Percentiles rank a stretch among this genome's conserved stretches.
Evolutionary conservation across 2,329 filamentous ascomycete species (phyloP).

Genomic region (Microdochium paspali): DNA sequence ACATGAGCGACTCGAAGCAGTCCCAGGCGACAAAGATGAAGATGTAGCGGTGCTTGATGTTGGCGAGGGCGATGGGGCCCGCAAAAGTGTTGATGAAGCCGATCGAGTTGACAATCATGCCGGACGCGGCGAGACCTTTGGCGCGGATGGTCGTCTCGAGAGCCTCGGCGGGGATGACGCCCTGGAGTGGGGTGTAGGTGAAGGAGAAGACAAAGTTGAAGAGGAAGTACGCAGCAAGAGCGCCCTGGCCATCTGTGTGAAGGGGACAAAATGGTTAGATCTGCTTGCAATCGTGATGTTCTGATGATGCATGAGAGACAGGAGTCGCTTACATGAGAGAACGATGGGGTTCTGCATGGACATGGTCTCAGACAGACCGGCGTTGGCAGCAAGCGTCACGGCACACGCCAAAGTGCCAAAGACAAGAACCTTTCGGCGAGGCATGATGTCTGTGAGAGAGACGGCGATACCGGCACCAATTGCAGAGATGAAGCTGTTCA

Average conservation of each 20-base stretch:
- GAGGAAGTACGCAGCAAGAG: slow-evolving; percentile 36
- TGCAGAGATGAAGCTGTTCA: slow-evolving; percentile 35
- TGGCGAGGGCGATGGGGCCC: slow-evolving; percentile 32
- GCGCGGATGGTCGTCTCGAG: slow-evolving; percentile 37
- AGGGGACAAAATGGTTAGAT: not conserved
- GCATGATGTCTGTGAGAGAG: slow-evolving; percentile 33
- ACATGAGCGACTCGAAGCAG: slow-evolving; percentile 27
- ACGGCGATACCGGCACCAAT: slow-evolving; percentile 33
- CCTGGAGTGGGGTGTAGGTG: slow-evolving; percentile 39
- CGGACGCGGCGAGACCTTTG: slow-evolving; percentile 34
- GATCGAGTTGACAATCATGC: slow-evolving; percentile 32
- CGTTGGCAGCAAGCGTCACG: slow-evolving; percentile 31
- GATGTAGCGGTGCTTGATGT: slow-evolving; percentile 32
- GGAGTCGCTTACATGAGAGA: not conserved
- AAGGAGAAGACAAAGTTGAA: slow-evolving; percentile 41
- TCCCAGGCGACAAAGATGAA: slow-evolving; percentile 41
- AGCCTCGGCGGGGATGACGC: slow-evolving; percentile 34
- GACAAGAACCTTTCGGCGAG: slow-evolving; percentile 33
- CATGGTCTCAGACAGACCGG: slow-evolving; percentile 27
- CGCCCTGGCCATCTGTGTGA: slow-evolving; percentile 24
- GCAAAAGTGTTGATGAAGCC: slow-evolving; percentile 40
- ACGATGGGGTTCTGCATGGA: slow-evolving; percentile 19
- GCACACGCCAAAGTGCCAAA: slow-evolving; percentile 33
- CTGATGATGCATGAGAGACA: too few relatives aligned
- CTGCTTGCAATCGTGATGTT: not conserved